These are phyloP conservation scores for Scheffersomyces amazonensis DNA, from an alignment of 805 yeast species.

Conservation along the genomic window DNA sequence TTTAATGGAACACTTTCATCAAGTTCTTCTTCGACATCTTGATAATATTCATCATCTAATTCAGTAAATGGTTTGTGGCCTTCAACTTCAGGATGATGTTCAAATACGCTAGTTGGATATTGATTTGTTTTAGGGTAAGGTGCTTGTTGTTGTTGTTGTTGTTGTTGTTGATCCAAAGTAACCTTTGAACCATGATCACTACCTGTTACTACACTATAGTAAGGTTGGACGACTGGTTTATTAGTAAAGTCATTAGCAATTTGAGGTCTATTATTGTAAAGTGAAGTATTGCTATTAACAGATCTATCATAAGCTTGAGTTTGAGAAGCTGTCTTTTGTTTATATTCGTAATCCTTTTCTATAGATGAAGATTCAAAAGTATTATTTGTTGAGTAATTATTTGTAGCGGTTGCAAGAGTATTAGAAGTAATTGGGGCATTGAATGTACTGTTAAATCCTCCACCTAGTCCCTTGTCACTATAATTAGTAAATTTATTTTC, in stretches of 20 bases:
- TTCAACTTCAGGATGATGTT: constrained; percentile 44
- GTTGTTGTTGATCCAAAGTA: neutral
- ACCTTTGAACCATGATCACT: neutral
- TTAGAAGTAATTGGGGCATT: neutral
- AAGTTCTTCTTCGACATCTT: constrained; percentile 6
- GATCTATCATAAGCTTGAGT: neutral
- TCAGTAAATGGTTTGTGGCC: constrained; percentile 47
- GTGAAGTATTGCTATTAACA: constrained; percentile 14
- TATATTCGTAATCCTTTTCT: constrained; percentile 24
- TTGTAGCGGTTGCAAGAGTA: constrained; percentile 12
- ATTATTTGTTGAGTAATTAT: constrained; percentile 5
- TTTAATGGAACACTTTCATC: neutral
- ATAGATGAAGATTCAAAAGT: constrained; percentile 13
- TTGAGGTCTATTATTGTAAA: constrained; percentile 32
- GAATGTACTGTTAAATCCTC: neutral
- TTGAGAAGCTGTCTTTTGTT: constrained; percentile 1
- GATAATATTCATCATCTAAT: constrained; percentile 21
- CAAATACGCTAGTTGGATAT: constrained; percentile 33
- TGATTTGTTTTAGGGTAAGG: constrained; percentile 14
- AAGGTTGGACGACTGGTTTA: constrained; percentile 1
- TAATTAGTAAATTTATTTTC: constrained; percentile 5
- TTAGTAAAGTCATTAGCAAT: constrained; percentile 31
- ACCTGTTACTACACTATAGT: neutral
- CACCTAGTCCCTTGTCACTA: neutral
- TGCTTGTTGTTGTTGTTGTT: constrained; percentile 1